Conservation (phyloP, 305 asterid genomes). For the Fraxinus sp. region DNA sequence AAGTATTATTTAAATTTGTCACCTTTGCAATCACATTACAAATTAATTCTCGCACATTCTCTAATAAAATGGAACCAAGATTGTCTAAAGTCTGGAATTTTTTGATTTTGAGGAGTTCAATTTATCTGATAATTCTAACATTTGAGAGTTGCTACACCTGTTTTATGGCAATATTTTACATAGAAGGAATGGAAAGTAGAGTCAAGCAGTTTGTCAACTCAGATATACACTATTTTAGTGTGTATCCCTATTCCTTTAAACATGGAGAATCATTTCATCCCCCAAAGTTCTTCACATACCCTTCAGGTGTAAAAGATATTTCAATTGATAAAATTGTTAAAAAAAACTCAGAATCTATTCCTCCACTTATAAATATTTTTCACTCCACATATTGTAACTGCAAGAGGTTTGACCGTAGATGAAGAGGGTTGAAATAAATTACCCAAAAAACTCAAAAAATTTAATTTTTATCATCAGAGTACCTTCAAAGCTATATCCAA, state of each 20-base stretch:
- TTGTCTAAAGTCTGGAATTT: background rate
- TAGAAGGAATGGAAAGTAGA: background rate
- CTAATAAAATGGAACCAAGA: background rate
- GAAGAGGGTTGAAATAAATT: background rate
- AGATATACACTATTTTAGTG: background rate
- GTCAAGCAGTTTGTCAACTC: background rate
- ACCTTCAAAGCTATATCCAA: constrained; percentile 94
- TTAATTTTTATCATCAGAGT: constrained; percentile 27
- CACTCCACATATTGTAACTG: background rate
- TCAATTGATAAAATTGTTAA: background rate
- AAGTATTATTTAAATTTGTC: background rate
- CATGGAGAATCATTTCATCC: background rate
- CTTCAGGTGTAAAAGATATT: background rate
- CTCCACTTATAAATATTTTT: background rate
- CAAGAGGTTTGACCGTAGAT: background rate
- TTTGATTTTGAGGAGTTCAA: background rate
- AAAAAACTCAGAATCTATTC: background rate
- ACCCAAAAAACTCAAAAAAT: constrained; percentile 5
- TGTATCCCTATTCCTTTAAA: background rate
- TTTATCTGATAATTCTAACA: background rate
- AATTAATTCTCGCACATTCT: background rate
- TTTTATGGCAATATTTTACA: background rate
- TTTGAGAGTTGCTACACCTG: background rate
- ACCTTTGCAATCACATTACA: background rate
- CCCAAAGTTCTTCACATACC: background rate